Evolutionary conservation across 179 eudicot genomes (phyloP).

Genomic region (Beta corolliflora): DNA sequence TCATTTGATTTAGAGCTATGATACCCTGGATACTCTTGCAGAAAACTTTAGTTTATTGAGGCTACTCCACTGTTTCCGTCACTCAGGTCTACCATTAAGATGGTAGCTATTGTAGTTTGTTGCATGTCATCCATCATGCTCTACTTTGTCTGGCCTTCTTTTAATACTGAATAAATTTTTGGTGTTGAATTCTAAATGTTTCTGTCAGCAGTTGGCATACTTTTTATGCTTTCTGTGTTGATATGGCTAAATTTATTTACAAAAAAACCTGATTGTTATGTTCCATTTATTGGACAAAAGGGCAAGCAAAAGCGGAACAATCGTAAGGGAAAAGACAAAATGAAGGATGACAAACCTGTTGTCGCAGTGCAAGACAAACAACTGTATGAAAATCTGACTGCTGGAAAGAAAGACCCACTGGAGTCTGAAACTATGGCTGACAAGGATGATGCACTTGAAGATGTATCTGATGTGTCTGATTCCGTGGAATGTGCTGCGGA

Average conservation of each 20-base stretch:
- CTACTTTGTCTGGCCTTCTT: background rate
- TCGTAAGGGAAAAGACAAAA: conserved; percentile 85
- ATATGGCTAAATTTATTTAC: background rate
- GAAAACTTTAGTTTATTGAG: background rate
- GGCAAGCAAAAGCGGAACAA: conserved; percentile 80
- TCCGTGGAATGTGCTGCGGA: conserved; percentile 56
- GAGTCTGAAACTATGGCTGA: conserved; percentile 45
- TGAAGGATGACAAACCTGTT: conserved; percentile 57
- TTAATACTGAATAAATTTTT: background rate
- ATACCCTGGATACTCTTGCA: background rate
- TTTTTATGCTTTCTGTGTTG: background rate
- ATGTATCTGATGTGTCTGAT: conserved; percentile 81
- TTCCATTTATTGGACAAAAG: conserved; percentile 34
- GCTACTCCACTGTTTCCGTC: background rate
- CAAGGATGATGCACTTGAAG: conserved; percentile 60
- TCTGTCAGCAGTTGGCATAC: background rate
- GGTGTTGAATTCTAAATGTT: background rate
- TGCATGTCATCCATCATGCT: background rate
- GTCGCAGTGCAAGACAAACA: conserved; percentile 38
- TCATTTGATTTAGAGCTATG: background rate
- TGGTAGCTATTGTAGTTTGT: background rate
- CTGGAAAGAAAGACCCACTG: conserved; percentile 41
- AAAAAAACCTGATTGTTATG: conserved; percentile 17
- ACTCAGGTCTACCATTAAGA: background rate
- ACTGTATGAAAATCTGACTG: conserved; percentile 36